Conservation (phyloP, 306 rosid genomes). For the Crataegus laevigata region DNA sequence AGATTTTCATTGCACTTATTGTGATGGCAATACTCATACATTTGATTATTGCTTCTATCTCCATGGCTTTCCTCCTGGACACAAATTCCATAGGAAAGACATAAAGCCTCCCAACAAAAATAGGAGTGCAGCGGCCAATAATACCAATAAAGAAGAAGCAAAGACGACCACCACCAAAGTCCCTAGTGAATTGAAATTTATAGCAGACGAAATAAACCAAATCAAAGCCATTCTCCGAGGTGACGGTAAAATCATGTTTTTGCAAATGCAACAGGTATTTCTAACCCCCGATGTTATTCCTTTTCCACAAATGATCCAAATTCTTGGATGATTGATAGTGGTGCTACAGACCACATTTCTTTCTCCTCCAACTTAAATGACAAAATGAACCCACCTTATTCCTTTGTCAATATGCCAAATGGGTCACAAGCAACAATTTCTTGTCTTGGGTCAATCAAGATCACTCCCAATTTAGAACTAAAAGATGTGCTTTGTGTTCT, state of each 20-base stretch:
- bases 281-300: not conserved
- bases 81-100: not conserved
- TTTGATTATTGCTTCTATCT: not conserved
- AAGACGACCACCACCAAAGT: not conserved
- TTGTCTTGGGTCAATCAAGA: not conserved
- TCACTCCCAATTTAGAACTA: not conserved
- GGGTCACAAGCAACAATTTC: not conserved
- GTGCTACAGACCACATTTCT: not conserved
- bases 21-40: not conserved
- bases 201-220: not conserved
- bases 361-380: not conserved
- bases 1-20: not conserved
- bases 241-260: not conserved
- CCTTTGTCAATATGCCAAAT: not conserved
- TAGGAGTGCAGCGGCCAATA: not conserved
- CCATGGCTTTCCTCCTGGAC: not conserved
- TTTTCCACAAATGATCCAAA: not conserved
- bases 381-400: not conserved
- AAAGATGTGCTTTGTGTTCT: not conserved
- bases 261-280: not conserved
- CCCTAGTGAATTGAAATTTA: not conserved
- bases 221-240: not conserved
- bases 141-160: not conserved
- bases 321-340: not conserved
- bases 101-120: not conserved